These are phyloP conservation scores for Geranium brycei DNA, from an alignment of 345 rosid species.

Conservation along the genomic window DNA sequence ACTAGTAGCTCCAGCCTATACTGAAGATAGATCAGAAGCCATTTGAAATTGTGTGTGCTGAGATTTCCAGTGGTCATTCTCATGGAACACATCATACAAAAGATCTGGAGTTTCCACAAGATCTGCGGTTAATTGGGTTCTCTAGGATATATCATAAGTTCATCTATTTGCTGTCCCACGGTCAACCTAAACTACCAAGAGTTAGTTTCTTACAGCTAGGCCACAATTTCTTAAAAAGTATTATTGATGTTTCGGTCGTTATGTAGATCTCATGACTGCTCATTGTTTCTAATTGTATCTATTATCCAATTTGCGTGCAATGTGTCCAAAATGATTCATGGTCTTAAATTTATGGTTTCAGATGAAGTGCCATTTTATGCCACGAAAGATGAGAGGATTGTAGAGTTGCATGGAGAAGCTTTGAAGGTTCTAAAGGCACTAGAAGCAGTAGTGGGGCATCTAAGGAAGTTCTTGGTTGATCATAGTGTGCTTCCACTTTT, in stretches of 20 bases:
- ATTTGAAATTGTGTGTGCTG: not conserved
- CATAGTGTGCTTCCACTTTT: slow-evolving; percentile 65
- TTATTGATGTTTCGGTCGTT: not conserved
- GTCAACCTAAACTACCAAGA: not conserved
- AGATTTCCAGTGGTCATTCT: not conserved
- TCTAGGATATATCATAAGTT: no score
- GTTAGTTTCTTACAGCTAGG: no score
- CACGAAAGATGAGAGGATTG: slow-evolving; percentile 53
- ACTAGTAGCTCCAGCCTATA: no score
- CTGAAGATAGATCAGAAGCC: not conserved
- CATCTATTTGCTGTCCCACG: no score
- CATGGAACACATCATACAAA: not conserved
- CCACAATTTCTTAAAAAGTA: not conserved
- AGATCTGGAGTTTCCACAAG: no score
- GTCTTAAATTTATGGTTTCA: slow-evolving; percentile 19
- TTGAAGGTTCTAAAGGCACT: slow-evolving; percentile 51
- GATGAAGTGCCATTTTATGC: slow-evolving; percentile 53
- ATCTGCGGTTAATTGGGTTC: no score
- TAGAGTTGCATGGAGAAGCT: slow-evolving; percentile 61
- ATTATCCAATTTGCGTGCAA: not conserved
- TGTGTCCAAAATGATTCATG: not conserved
- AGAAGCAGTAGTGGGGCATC: slow-evolving; percentile 58
- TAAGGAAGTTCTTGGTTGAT: slow-evolving; percentile 75
- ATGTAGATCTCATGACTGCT: not conserved
- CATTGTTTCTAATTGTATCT: not conserved